These are phyloP conservation scores for Metschnikowia matae DNA, from an alignment of 805 yeast genomes.

Conservation along the genomic window DNA sequence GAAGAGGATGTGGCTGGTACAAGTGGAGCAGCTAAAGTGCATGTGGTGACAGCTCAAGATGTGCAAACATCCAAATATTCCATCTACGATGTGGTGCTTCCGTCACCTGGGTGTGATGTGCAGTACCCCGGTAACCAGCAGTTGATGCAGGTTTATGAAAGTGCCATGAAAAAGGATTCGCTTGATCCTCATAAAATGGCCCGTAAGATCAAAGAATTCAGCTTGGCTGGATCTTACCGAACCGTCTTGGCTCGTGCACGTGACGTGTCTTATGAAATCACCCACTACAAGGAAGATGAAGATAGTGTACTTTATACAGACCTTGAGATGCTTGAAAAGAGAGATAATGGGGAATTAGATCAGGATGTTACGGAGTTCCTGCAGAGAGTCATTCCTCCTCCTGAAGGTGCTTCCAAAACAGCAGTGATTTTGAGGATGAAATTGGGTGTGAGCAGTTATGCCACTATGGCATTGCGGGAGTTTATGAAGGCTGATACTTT, in stretches of 20 bases:
- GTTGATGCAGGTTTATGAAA: constrained; percentile 58
- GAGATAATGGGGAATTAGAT: constrained; percentile 13
- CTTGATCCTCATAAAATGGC: constrained; percentile 84
- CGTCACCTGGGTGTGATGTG: constrained; percentile 97
- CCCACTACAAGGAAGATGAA: constrained; percentile 58
- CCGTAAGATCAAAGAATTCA: constrained; percentile 81
- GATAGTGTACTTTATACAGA: constrained; percentile 81
- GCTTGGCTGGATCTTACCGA: constrained; percentile 89
- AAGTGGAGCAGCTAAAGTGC: constrained; percentile 55
- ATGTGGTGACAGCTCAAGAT: constrained; percentile 73
- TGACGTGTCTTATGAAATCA: constrained; percentile 55
- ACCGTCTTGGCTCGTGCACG: constrained; percentile 62
- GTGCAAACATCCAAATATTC: constrained; percentile 52
- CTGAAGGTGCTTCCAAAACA: constrained; percentile 33
- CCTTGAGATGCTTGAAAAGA: constrained; percentile 40
- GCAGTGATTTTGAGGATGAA: constrained; percentile 77
- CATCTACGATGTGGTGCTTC: constrained; percentile 82
- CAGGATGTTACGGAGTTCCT: constrained; percentile 23
- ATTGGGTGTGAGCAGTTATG: constrained; percentile 84
- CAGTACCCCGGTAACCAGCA: constrained; percentile 69
- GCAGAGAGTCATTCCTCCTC: constrained; percentile 17
- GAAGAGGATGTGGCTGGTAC: constrained; percentile 68
- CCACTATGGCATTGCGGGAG: constrained; percentile 96
- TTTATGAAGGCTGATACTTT: constrained; percentile 62
- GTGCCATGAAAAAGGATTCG: constrained; percentile 73